phyloP scores from a whole-genome alignment of 768 basidiomycete genomes.

The Amanita inopinata region DNA sequence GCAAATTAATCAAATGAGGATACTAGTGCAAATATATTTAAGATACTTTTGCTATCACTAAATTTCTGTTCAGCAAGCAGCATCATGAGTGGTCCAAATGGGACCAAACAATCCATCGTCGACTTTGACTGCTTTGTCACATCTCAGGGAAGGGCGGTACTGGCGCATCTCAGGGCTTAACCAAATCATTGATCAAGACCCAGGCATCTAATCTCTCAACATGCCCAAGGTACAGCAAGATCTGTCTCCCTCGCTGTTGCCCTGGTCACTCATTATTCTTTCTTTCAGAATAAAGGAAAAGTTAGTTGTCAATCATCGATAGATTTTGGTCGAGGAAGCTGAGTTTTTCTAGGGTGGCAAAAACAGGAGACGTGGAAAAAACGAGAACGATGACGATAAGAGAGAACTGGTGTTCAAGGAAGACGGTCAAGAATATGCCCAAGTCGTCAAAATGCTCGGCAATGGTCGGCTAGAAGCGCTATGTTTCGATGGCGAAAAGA shows the following conservation, averaged over 20 bases:
- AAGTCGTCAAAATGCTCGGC: conserved; percentile 97
- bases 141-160: too few species aligned
- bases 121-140: too few species aligned
- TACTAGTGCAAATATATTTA: too few species aligned
- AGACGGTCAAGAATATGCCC: conserved; percentile 98
- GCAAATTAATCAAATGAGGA: too few species aligned
- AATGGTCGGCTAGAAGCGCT: conserved; percentile 94
- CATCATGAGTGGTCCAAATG: conserved; percentile 5
- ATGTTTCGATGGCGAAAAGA: conserved; percentile 98
- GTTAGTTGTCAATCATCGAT: conserved; percentile 22
- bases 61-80: too few species aligned
- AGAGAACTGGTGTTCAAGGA: conserved; percentile 98
- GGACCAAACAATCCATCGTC: conserved; percentile 1
- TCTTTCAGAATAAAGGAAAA: conserved; percentile 67
- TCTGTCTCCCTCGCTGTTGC: not conserved
- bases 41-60: too few species aligned
- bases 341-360: conserved; percentile 73
- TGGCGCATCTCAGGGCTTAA: too few species aligned
- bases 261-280: not conserved
- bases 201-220: conserved; percentile 3
- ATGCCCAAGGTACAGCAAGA: conserved; percentile 14
- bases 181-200: too few species aligned
- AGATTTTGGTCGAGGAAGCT: not conserved
- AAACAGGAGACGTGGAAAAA: conserved; percentile 99
- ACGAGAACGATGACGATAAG: conserved; percentile 98